Evolutionary conservation across 2,329 filamentous ascomycete genomes (phyloP), one percentile per base, ranked within the genome.

Genomic region (Penicillium fuscoglaucum): DNA sequence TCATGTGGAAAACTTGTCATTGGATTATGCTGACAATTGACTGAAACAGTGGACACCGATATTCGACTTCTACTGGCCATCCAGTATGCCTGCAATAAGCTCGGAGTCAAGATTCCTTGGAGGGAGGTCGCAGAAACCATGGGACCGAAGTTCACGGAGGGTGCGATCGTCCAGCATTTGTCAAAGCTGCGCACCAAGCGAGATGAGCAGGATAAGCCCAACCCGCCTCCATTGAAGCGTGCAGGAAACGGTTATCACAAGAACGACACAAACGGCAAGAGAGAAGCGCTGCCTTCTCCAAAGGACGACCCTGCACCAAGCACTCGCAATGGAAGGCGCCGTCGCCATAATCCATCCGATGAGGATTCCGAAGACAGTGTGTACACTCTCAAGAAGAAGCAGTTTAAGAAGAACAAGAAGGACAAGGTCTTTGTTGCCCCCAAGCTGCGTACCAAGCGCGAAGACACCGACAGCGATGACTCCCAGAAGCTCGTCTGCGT

Each of bases 81-180:
- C 0, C 76, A 79, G 29, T 75, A 73, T 7, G 72, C 71, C 7
- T 80, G 77, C 64, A 78, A 76, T 37, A 51, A 61, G 3, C 47
- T 66, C 4, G 68, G 68, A 1, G 59, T 79, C 19, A 76, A 71
- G 55, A 71, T 82, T 21, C 79, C 79, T 9, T 81, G 78, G 76
- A 63, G 66, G 1, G 60, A 73, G 2, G 70, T 80, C 24, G 78
- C 77, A 6, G 49, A 62, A 24, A 61, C 68, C 1, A 78, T 81
- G 74, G 74, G 74, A 6, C 55, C 68, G 1, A 71, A 70, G n/a
- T 76, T 77, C 55, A 74, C 72, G 0, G 76, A 76, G 48, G 78
- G 79, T 2, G 76, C 78, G 1, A 79, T 81, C 24, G 66, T 76
- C 1, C 79, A 82, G 60, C 79, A 81, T 52, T 66, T 81, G 15